phyloP scores from a whole-genome alignment of 1,284 basidiomycete species.

The Rhodotorula sp. region DNA sequence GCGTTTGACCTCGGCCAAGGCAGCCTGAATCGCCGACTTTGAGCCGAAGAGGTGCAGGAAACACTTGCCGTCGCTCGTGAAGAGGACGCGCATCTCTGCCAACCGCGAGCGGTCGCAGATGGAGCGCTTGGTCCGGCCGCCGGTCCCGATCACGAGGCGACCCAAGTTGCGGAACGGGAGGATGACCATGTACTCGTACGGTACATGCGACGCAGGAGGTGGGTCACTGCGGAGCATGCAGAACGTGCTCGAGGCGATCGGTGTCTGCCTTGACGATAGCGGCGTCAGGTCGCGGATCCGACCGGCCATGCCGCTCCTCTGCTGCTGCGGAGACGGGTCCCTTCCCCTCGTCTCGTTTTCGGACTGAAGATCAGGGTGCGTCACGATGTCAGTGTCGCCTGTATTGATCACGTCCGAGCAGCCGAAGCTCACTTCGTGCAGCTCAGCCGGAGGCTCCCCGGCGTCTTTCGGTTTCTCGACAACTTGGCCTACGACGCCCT shows the following conservation, averaged over 20 bases:
- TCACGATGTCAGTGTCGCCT: not conserved
- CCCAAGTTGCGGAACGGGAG: not conserved
- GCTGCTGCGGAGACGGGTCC: not conserved
- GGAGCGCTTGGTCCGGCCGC: not conserved
- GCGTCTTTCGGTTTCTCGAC: not conserved
- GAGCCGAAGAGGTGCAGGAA: not conserved
- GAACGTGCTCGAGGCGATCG: not conserved
- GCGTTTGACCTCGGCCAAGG: not conserved
- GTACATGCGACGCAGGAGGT: not conserved
- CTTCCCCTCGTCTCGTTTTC: not conserved
- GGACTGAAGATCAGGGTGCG: not conserved
- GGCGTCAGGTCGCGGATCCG: not conserved
- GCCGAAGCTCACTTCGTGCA: not conserved
- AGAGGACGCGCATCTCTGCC: not conserved
- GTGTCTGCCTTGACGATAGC: not conserved
- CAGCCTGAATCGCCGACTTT: not conserved
- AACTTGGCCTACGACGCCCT: too few relatives aligned
- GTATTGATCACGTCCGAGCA: not conserved
- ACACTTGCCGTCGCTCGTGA: not conserved
- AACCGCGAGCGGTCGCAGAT: not conserved
- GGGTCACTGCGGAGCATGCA: not conserved
- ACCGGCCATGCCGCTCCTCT: not conserved
- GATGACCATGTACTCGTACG: not conserved
- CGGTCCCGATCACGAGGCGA: not conserved
- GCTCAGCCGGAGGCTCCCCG: not conserved